Conservation (phyloP, 768 basidiomycete species). For the Auriscalpium orientale region DNA sequence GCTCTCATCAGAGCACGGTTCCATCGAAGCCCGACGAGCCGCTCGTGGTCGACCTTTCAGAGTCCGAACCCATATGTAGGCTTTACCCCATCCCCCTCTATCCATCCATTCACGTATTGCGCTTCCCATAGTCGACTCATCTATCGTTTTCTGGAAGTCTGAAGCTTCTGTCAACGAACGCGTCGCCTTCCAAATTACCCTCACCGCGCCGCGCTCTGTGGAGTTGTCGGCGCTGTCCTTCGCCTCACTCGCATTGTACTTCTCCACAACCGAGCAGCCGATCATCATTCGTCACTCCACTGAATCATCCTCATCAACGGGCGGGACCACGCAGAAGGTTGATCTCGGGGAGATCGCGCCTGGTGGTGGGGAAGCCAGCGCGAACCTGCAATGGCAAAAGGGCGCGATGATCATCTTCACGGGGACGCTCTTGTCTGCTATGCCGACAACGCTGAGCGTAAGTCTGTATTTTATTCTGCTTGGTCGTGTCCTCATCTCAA, state of each 20-base stretch:
- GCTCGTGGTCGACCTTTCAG: slow-evolving; percentile 54
- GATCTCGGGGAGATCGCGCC: slow-evolving; percentile 36
- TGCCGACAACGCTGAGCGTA: slow-evolving; percentile 49
- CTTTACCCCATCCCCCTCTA: slow-evolving; percentile 2
- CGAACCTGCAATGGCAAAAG: slow-evolving; percentile 50
- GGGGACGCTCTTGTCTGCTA: slow-evolving; percentile 48
- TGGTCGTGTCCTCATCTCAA: not conserved
- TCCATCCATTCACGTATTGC: slow-evolving; percentile 3
- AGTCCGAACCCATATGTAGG: slow-evolving; percentile 59
- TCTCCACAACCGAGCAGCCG: slow-evolving; percentile 43
- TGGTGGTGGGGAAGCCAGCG: slow-evolving; percentile 22
- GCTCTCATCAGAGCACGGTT: slow-evolving; percentile 52
- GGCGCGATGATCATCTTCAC: slow-evolving; percentile 49
- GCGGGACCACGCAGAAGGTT: slow-evolving; percentile 31
- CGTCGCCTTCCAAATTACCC: slow-evolving; percentile 67
- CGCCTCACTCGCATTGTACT: slow-evolving; percentile 48
- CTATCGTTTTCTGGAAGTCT: slow-evolving; percentile 63
- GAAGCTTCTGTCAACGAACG: slow-evolving; percentile 52
- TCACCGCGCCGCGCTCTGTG: slow-evolving; percentile 44
- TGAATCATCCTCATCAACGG: slow-evolving; percentile 3
- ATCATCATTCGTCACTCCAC: slow-evolving; percentile 42
- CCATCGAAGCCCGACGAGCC: slow-evolving; percentile 51
- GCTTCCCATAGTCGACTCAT: slow-evolving; percentile 46
- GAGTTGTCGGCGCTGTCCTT: slow-evolving; percentile 55
- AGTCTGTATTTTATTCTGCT: slow-evolving; percentile 13